Evolutionary conservation across 1,139 yeast species (phyloP).

Genomic region (Zygosaccharomyces pseudobailii): DNA sequence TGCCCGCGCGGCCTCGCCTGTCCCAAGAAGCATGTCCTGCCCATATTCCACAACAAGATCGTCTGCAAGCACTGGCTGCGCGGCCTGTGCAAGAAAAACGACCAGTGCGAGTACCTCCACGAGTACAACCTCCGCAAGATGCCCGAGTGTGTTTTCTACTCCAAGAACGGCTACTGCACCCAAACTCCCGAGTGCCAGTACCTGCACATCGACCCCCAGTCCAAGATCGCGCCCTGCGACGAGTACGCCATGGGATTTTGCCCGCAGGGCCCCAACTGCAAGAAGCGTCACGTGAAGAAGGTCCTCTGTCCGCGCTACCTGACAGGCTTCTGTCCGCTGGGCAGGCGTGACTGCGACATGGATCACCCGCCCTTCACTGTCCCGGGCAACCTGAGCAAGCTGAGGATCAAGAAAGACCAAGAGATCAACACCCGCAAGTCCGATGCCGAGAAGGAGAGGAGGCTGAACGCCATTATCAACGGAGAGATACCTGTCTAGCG

Average conservation of each 20-base stretch:
- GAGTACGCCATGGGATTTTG: constrained; percentile 88
- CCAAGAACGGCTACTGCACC: constrained; percentile 87
- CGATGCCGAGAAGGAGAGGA: constrained; percentile 34
- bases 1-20: constrained; percentile 86
- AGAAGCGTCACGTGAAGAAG: constrained; percentile 74
- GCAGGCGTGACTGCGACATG: constrained; percentile 28
- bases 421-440: constrained; percentile 34
- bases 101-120: constrained; percentile 92
- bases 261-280: constrained; percentile 85
- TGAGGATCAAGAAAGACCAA: constrained; percentile 30
- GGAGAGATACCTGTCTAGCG: constrained; percentile 25
- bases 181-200: constrained; percentile 94
- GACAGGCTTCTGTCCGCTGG: constrained; percentile 84
- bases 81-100: constrained; percentile 94
- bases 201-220: constrained; percentile 84
- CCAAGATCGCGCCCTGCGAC: constrained; percentile 80
- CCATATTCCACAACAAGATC: constrained; percentile 76
- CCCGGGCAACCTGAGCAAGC: constrained; percentile 23
- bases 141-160: constrained; percentile 93
- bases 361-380: constrained; percentile 27
- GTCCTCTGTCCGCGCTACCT: constrained; percentile 77
- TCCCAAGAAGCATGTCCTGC: constrained; percentile 82
- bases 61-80: constrained; percentile 99
- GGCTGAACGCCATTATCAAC: constrained; percentile 34
- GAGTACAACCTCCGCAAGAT: constrained; percentile 90